Conservation (phyloP, 2,329 filamentous ascomycete genomes). For the Fusarium sp. region DNA sequence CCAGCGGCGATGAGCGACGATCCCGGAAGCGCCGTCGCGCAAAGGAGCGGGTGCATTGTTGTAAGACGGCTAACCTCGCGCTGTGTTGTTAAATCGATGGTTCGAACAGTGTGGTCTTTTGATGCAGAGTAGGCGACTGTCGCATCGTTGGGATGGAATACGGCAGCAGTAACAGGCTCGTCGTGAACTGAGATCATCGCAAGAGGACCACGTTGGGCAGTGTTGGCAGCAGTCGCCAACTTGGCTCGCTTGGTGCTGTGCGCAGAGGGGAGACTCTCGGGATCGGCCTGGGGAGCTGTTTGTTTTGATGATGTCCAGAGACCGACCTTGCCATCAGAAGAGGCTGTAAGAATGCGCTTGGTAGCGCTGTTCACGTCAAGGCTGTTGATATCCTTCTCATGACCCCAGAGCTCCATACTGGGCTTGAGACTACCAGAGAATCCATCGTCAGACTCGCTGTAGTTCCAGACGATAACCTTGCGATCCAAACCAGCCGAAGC, state of each 20-base stretch:
- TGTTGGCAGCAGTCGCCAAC: slow-evolving; percentile 56
- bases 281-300: slow-evolving; percentile 78
- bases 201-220: slow-evolving; percentile 82
- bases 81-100: slow-evolving; percentile 88
- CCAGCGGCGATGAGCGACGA: slow-evolving; percentile 75
- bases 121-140: slow-evolving; percentile 93
- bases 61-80: slow-evolving; percentile 83
- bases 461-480: slow-evolving; percentile 91
- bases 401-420: slow-evolving; percentile 84
- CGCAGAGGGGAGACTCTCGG: slow-evolving; percentile 74
- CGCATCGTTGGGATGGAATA: slow-evolving; percentile 86
- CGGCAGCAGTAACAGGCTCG: slow-evolving; percentile 78
- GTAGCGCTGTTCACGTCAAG: slow-evolving; percentile 79
- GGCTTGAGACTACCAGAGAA: slow-evolving; percentile 74
- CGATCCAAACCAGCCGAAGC: slow-evolving; percentile 87
- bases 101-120: slow-evolving; percentile 90
- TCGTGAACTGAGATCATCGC: slow-evolving; percentile 78
- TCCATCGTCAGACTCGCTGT: slow-evolving; percentile 72
- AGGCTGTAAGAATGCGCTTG: slow-evolving; percentile 85
- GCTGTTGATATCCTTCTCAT: slow-evolving; percentile 78
- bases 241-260: slow-evolving; percentile 83
- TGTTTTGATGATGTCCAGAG: slow-evolving; percentile 87
- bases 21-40: slow-evolving; percentile 78
- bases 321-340: slow-evolving; percentile 84
- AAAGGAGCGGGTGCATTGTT: slow-evolving; percentile 85